phyloP scores from a whole-genome alignment of 495 filamentous ascomycete species.

The Eremomyces bilateralis region DNA sequence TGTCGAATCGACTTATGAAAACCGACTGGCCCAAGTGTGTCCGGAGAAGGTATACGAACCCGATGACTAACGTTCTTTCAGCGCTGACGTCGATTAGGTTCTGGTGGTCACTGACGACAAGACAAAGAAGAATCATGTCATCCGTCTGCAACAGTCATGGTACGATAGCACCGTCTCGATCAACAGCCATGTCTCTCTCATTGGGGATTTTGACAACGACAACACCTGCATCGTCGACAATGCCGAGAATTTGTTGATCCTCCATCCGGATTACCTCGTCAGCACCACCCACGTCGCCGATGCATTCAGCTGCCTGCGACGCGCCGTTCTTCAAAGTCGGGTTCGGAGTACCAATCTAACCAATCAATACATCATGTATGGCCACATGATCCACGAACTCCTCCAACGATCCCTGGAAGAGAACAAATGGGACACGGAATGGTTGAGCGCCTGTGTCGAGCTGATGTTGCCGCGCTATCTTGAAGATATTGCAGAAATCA shows the following conservation, averaged over 20 bases:
- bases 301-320: slow-evolving; percentile 69
- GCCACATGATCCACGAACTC: slow-evolving; percentile 77
- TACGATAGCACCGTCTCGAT: slow-evolving; percentile 48
- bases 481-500: slow-evolving; percentile 69
- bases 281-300: slow-evolving; percentile 87
- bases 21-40: slow-evolving; percentile 33
- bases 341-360: slow-evolving; percentile 69
- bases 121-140: slow-evolving; percentile 36
- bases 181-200: slow-evolving; percentile 61
- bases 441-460: slow-evolving; percentile 39
- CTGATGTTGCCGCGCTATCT: slow-evolving; percentile 45
- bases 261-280: slow-evolving; percentile 89
- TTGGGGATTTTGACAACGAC: slow-evolving; percentile 48
- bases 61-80: no score
- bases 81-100: no score
- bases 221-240: slow-evolving; percentile 60
- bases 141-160: slow-evolving; percentile 74
- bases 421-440: slow-evolving; percentile 57
- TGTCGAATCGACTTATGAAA: slow-evolving; percentile 40
- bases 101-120: slow-evolving; percentile 55
- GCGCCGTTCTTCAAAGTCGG: slow-evolving; percentile 80
- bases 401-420: slow-evolving; percentile 76
- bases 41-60: slow-evolving; percentile 43
- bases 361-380: slow-evolving; percentile 62
- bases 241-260: slow-evolving; percentile 59